These are phyloP conservation scores for Lachancea cidri DNA, from an alignment of 805 yeast species.

Conservation along the genomic window DNA sequence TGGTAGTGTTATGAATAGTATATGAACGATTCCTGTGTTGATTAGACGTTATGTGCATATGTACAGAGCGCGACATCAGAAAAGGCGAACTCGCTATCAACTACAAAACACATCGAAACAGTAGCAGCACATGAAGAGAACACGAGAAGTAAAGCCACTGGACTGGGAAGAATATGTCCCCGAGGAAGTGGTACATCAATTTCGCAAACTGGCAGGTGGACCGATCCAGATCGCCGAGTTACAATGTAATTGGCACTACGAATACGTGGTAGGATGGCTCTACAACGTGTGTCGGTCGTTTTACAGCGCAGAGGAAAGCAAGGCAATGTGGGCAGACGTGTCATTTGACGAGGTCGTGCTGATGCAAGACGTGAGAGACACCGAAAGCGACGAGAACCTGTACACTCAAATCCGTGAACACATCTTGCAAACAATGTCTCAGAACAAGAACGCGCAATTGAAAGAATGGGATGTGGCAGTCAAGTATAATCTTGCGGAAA, in stretches of 20 bases:
- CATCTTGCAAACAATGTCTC: slow-evolving; percentile 21
- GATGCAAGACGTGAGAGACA: slow-evolving; percentile 16
- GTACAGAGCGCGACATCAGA: not conserved
- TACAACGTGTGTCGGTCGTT: slow-evolving; percentile 31
- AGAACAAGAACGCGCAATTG: slow-evolving; percentile 21
- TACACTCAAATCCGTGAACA: slow-evolving; percentile 17
- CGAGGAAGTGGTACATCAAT: slow-evolving; percentile 20
- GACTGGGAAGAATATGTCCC: slow-evolving; percentile 22
- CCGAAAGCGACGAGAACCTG: slow-evolving; percentile 12
- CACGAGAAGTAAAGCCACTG: slow-evolving; percentile 10
- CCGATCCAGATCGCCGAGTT: slow-evolving; percentile 13
- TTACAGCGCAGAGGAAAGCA: slow-evolving; percentile 13
- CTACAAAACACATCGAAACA: slow-evolving; percentile 1
- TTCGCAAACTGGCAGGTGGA: slow-evolving; percentile 14
- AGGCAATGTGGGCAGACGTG: slow-evolving; percentile 27
- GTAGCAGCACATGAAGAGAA: slow-evolving; percentile 5
- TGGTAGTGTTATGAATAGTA: too few relatives aligned
- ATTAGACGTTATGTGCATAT: too few relatives aligned
- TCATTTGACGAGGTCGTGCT: slow-evolving; percentile 29
- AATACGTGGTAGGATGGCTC: slow-evolving; percentile 32
- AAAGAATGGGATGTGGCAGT: slow-evolving; percentile 25
- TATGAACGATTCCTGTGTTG: too few relatives aligned
- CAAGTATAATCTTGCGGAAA: slow-evolving; percentile 16
- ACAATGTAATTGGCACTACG: slow-evolving; percentile 27
- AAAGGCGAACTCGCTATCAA: not conserved